Evolutionary conservation across 768 basidiomycete genomes (phyloP).

Genomic region (Megacollybia marginata): DNA sequence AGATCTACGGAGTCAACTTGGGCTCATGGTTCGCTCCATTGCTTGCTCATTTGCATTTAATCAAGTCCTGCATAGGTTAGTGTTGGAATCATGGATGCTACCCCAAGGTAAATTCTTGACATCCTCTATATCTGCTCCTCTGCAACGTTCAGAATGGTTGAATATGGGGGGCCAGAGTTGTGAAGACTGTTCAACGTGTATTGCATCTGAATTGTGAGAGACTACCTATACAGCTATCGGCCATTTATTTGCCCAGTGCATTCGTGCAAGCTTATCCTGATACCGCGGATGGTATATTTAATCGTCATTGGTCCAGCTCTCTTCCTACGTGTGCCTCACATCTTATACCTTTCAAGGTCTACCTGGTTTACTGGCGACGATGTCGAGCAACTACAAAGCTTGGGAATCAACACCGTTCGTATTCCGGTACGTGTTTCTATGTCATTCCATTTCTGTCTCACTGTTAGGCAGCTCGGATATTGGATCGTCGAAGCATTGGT

Average conservation of each 20-base stretch:
- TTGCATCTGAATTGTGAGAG: slow-evolving; percentile 58
- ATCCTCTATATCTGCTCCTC: not conserved
- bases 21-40: slow-evolving; percentile 46
- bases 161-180: slow-evolving; percentile 68
- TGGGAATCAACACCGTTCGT: slow-evolving; percentile 70
- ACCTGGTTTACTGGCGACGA: slow-evolving; percentile 68
- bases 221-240: not conserved
- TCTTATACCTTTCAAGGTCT: slow-evolving; percentile 27
- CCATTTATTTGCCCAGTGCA: slow-evolving; percentile 28
- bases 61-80: slow-evolving; percentile 39
- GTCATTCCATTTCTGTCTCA: not conserved
- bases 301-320: slow-evolving; percentile 50
- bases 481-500: slow-evolving; percentile 78
- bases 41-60: not conserved
- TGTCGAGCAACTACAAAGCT: slow-evolving; percentile 41
- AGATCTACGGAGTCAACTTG: slow-evolving; percentile 68
- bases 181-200: slow-evolving; percentile 52
- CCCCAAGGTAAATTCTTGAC: slow-evolving; percentile 39
- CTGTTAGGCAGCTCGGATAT: slow-evolving; percentile 54
- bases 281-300: slow-evolving; percentile 51
- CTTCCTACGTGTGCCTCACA: not conserved
- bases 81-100: slow-evolving; percentile 81
- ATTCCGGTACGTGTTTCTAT: slow-evolving; percentile 47
- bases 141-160: slow-evolving; percentile 45
- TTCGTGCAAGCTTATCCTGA: slow-evolving; percentile 54